These are phyloP conservation scores for Zygoascus tannicola DNA, from an alignment of 805 yeast genomes.

Conservation along the genomic window DNA sequence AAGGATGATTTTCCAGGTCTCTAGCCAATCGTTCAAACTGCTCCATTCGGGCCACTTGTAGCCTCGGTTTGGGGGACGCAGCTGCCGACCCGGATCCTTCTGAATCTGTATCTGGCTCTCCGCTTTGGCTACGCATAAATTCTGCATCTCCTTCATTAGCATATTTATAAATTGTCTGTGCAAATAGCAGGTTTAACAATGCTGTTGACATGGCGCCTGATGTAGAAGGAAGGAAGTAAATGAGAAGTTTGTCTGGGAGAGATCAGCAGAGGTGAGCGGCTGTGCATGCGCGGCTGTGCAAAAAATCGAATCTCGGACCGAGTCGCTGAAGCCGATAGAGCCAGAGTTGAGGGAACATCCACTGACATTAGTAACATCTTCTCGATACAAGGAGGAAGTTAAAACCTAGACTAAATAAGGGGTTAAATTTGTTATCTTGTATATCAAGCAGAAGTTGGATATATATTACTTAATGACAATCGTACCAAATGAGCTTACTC, in stretches of 20 bases:
- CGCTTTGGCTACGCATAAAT: conserved; percentile 2
- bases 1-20: conserved; percentile 16
- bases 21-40: conserved; percentile 13
- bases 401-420: too few species aligned
- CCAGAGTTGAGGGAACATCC: too few species aligned
- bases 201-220: conserved; percentile 17
- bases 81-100: neutral
- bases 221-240: neutral
- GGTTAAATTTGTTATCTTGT: too few species aligned
- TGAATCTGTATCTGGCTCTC: neutral
- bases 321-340: too few species aligned
- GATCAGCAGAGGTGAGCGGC: too few species aligned
- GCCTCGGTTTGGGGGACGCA: neutral
- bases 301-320: too few species aligned
- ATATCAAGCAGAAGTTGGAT: neutral
- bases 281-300: too few species aligned
- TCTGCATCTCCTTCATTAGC: conserved; percentile 8
- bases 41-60: neutral
- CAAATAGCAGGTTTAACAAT: conserved; percentile 19
- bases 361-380: too few species aligned
- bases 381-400: too few species aligned
- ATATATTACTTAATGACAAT: too few species aligned
- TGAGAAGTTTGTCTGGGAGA: too few species aligned
- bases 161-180: conserved; percentile 20
- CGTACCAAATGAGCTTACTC: too few species aligned